Conservation (phyloP, 495 filamentous ascomycete genomes). For the Xylaria acuta region DNA sequence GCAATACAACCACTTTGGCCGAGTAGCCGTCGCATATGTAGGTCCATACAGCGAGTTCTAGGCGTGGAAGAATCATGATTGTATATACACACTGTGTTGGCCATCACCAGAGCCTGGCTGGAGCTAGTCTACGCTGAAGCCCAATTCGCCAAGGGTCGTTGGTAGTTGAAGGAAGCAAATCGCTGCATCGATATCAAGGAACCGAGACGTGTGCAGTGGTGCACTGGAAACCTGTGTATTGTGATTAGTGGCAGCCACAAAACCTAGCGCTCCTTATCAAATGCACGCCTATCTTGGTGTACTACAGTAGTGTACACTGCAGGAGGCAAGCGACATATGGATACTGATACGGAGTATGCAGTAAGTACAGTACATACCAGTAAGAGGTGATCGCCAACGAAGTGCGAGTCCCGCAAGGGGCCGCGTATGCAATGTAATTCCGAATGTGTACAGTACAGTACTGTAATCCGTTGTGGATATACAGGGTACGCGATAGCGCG, state of each 20-base stretch:
- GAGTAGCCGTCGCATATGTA: neutral
- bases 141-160: neutral
- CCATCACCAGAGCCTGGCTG: neutral
- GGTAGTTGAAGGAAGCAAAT: neutral
- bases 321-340: neutral
- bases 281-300: neutral
- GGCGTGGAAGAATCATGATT: neutral
- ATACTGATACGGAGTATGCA: no score
- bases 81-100: neutral
- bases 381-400: neutral
- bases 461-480: slow-evolving; percentile 1
- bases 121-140: neutral
- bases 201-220: neutral
- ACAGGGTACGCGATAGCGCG: neutral
- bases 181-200: neutral
- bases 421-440: neutral
- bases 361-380: neutral
- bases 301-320: neutral
- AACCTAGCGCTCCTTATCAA: neutral
- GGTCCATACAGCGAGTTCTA: neutral
- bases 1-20: neutral
- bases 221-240: neutral
- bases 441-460: no score
- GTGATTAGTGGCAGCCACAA: neutral
- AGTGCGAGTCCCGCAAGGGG: neutral